Conservation (phyloP, 2,329 filamentous ascomycete genomes). For the Whalleya microplaca region DNA sequence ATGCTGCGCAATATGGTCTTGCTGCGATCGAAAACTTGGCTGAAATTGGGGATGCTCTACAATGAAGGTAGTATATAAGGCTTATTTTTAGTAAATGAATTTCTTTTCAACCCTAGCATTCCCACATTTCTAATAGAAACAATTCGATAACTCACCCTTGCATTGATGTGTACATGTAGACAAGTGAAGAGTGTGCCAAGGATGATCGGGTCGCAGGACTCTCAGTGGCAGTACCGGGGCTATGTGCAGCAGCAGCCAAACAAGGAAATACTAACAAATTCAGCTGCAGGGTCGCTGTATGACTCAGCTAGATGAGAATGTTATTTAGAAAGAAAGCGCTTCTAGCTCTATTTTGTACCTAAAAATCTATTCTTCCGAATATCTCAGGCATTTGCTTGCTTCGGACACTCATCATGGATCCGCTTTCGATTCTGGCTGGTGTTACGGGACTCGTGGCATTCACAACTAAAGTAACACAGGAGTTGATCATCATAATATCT, state of each 20-base stretch:
- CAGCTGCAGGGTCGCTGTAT: neutral
- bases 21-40: conserved; percentile 61
- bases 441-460: neutral
- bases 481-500: neutral
- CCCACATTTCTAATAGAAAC: too few species aligned
- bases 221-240: neutral
- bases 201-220: too few species aligned
- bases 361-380: neutral
- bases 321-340: neutral
- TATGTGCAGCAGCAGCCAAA: neutral
- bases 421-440: neutral
- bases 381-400: neutral
- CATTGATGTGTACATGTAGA: too few species aligned
- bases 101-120: too few species aligned
- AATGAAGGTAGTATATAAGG: conserved; percentile 31
- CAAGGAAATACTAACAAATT: neutral
- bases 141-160: too few species aligned
- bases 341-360: too few species aligned
- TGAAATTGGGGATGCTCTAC: conserved; percentile 34
- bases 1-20: conserved; percentile 59
- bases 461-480: neutral
- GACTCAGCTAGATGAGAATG: neutral
- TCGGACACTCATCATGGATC: neutral
- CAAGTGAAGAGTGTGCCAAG: too few species aligned
- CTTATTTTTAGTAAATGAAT: conserved; percentile 30